phyloP scores from a whole-genome alignment of 1,284 basidiomycete species.

The Ganoderma leucocontextum region DNA sequence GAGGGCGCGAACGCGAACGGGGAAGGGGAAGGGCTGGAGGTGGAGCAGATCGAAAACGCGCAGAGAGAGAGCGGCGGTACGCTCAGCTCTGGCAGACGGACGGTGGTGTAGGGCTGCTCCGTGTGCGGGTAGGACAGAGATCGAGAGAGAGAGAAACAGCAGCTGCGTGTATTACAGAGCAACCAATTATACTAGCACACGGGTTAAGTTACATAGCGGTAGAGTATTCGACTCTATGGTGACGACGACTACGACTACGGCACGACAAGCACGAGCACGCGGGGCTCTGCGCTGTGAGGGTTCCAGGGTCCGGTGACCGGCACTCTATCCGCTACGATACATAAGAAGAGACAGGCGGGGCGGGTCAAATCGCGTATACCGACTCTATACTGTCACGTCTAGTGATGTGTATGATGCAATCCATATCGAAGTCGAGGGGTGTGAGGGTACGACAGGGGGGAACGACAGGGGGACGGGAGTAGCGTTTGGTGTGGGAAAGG shows the following conservation, averaged over 20 bases:
- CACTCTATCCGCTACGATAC: slow-evolving; percentile 30
- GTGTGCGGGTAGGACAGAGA: too few species aligned
- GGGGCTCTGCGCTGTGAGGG: slow-evolving; percentile 6
- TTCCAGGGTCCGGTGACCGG: slow-evolving; percentile 32
- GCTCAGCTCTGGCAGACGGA: not conserved
- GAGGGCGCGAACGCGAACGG: slow-evolving; percentile 3
- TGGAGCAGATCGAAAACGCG: not conserved
- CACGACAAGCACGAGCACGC: slow-evolving; percentile 1
- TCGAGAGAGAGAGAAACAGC: too few species aligned
- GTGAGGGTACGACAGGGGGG: slow-evolving; percentile 8
- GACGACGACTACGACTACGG: not conserved
- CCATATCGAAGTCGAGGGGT: slow-evolving; percentile 20
- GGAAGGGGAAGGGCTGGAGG: not conserved
- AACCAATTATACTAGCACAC: slow-evolving; percentile 2
- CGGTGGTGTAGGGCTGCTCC: too few species aligned
- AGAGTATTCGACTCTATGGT: not conserved
- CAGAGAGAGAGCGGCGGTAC: not conserved
- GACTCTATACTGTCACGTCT: slow-evolving; percentile 7
- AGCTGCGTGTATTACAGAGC: not conserved
- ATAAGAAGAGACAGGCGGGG: slow-evolving; percentile 15
- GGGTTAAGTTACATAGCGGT: slow-evolving; percentile 4
- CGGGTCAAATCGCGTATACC: slow-evolving; percentile 9
- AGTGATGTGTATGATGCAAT: slow-evolving; percentile 29
- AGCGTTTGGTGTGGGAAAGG: slow-evolving; percentile 6
- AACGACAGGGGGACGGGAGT: slow-evolving; percentile 10